Percentiles rank a stretch among this genome's conserved stretches.
Conservation (phyloP, 139 green algal species). For the Coccomyxa sp. region DNA sequence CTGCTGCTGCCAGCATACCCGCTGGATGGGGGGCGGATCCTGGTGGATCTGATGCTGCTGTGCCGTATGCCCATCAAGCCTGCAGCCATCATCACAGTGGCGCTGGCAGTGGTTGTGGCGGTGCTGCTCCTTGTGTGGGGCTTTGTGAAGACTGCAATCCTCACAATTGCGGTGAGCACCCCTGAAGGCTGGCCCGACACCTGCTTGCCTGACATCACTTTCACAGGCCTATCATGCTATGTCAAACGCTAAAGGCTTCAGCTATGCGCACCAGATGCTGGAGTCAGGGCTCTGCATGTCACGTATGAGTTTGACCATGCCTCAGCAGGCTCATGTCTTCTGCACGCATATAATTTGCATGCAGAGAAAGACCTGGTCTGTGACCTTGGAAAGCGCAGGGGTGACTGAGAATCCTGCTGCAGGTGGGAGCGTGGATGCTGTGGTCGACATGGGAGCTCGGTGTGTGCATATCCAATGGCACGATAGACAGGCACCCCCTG, state of each 20-base stretch:
- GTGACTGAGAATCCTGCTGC: background rate
- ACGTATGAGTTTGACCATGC: too few relatives aligned
- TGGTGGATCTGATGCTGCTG: slow-evolving; percentile 49
- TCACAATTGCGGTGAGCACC: background rate
- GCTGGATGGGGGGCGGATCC: slow-evolving; percentile 60
- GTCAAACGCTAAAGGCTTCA: too few relatives aligned
- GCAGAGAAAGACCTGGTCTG: too few relatives aligned
- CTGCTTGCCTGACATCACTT: too few relatives aligned
- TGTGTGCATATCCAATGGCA: slow-evolving; percentile 19
- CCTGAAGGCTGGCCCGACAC: too few relatives aligned
- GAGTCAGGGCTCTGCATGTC: too few relatives aligned
- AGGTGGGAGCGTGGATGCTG: slow-evolving; percentile 43
- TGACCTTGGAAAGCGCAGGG: too few relatives aligned
- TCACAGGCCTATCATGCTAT: too few relatives aligned
- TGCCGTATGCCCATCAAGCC: slow-evolving; percentile 16
- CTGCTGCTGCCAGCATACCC: slow-evolving; percentile 73
- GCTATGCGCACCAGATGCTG: too few relatives aligned
- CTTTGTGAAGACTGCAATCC: background rate
- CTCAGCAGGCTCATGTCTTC: too few relatives aligned
- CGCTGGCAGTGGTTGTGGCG: slow-evolving; percentile 18
- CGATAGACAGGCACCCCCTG: slow-evolving; percentile 47
- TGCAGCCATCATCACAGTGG: slow-evolving; percentile 28
- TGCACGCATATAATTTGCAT: too few relatives aligned
- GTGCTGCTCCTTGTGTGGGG: slow-evolving; percentile 31
- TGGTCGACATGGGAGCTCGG: slow-evolving; percentile 38